phyloP scores from a whole-genome alignment of 2,329 filamentous ascomycete species.

The Furcasterigmium furcatum region DNA sequence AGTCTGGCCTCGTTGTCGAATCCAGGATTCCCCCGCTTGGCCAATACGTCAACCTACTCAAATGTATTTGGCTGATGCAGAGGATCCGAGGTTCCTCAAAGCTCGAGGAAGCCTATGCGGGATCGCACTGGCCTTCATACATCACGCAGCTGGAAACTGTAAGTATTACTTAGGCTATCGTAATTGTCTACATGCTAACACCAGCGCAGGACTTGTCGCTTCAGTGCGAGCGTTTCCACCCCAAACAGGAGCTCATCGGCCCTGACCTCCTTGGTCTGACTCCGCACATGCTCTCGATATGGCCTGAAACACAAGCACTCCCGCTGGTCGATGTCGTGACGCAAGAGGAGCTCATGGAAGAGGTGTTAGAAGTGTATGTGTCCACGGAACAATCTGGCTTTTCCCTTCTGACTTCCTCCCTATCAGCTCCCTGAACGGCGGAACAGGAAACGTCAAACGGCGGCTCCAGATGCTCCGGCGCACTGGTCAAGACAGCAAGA shows the following conservation, averaged over 20 bases:
- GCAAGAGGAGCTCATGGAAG: constrained; percentile 26
- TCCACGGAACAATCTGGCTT: not conserved
- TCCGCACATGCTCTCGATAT: constrained; percentile 22
- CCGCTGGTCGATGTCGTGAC: constrained; percentile 25
- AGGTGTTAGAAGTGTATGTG: constrained; percentile 18
- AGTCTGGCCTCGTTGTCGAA: constrained; percentile 19
- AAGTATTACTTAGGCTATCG: constrained; percentile 5
- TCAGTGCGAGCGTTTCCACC: constrained; percentile 18
- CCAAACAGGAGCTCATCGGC: constrained; percentile 17
- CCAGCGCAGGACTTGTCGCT: constrained; percentile 20
- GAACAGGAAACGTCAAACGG: constrained; percentile 8
- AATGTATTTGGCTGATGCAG: constrained; percentile 26
- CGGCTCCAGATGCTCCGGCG: constrained; percentile 16
- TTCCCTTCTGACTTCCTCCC: too few relatives aligned
- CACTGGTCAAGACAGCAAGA: constrained; percentile 17
- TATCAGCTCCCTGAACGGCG: constrained; percentile 8
- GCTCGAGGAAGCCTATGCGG: constrained; percentile 9
- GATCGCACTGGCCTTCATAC: constrained; percentile 32
- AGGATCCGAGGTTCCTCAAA: constrained; percentile 9
- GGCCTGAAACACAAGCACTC: constrained; percentile 21
- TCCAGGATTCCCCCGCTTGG: constrained; percentile 15
- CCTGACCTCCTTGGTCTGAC: constrained; percentile 13
- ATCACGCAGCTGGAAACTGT: constrained; percentile 25
- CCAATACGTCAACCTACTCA: constrained; percentile 27
- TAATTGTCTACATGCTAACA: not conserved